phyloP scores from a whole-genome alignment of 768 basidiomycete species.

The Pleurotus salmoneostramineus region DNA sequence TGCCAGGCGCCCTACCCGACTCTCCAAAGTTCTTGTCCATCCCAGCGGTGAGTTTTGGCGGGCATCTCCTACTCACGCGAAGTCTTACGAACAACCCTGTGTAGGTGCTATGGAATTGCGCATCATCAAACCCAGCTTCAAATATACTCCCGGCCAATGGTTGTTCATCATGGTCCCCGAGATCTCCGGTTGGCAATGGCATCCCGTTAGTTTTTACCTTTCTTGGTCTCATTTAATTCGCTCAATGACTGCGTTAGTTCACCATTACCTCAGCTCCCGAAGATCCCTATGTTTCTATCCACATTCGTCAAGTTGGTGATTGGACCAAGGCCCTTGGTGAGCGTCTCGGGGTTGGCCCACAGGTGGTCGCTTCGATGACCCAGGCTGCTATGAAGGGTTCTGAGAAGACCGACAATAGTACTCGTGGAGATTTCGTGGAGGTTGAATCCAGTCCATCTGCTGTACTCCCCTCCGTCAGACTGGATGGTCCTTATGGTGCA shows the following conservation, averaged over 20 bases:
- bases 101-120: conserved; percentile 89
- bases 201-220: conserved; percentile 68
- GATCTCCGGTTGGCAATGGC: conserved; percentile 84
- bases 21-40: conserved; percentile 86
- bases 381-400: conserved; percentile 72
- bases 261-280: conserved; percentile 95
- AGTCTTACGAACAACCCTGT: conserved; percentile 9
- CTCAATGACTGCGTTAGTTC: conserved; percentile 47
- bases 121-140: conserved; percentile 88
- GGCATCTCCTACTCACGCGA: not conserved
- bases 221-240: conserved; percentile 2
- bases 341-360: conserved; percentile 78
- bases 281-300: conserved; percentile 88
- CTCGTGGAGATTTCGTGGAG: conserved; percentile 81
- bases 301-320: conserved; percentile 93
- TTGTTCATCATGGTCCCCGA: conserved; percentile 88
- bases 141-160: conserved; percentile 91
- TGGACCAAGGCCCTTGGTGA: conserved; percentile 82
- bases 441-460: conserved; percentile 50
- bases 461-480: conserved; percentile 52
- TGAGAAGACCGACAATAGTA: conserved; percentile 52
- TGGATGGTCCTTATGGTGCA: conserved; percentile 92
- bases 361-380: conserved; percentile 76
- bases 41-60: conserved; percentile 61
- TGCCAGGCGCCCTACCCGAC: conserved; percentile 68